These are phyloP conservation scores for Brassica balearica DNA, from an alignment of 441 rosid genomes.

Conservation along the genomic window DNA sequence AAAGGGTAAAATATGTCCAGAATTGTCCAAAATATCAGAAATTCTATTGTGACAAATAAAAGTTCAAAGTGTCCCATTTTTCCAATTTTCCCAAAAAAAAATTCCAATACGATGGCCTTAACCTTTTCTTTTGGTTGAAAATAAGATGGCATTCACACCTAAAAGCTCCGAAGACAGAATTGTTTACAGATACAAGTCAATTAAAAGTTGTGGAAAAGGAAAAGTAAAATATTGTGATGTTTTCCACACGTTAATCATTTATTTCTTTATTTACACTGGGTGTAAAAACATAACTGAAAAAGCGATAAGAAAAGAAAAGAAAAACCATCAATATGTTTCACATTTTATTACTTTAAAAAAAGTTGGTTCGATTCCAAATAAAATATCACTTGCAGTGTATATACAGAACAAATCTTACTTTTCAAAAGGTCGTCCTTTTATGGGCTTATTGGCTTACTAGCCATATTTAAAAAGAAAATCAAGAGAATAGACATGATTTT, in stretches of 20 bases:
- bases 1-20: too few species aligned
- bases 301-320: background rate
- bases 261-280: background rate
- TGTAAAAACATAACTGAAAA: slow-evolving; percentile 16
- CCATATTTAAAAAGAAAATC: too few species aligned
- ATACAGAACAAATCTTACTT: slow-evolving; percentile 18
- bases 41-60: too few species aligned
- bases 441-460: too few species aligned
- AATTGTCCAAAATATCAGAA: too few species aligned
- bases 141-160: slow-evolving; percentile 11
- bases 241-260: slow-evolving; percentile 4
- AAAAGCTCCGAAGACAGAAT: background rate
- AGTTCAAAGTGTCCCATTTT: too few species aligned
- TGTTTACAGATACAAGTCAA: slow-evolving; percentile 4
- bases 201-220: slow-evolving; percentile 4
- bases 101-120: slow-evolving; percentile 5
- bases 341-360: background rate
- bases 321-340: slow-evolving; percentile 24
- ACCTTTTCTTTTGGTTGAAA: background rate
- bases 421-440: background rate
- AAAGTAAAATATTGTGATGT: slow-evolving; percentile 7
- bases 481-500: too few species aligned
- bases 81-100: background rate
- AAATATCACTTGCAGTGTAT: background rate
- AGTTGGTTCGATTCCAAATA: background rate